Conservation (phyloP, 2,329 filamentous ascomycete genomes). For the Penicillium olsonii region DNA sequence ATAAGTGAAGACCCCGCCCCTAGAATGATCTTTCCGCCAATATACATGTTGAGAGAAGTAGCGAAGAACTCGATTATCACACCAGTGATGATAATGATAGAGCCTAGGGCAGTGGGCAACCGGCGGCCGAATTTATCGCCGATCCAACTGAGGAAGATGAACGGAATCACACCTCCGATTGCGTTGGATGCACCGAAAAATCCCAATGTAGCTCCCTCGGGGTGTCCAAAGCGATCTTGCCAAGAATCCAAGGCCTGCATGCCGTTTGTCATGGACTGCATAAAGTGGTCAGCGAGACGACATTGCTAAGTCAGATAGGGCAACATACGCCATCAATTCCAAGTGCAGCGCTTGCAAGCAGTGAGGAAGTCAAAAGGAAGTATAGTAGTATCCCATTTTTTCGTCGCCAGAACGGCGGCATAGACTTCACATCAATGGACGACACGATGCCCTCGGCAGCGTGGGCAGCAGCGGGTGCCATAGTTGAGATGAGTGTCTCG, state of each 20-base stretch:
- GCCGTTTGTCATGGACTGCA: conserved; percentile 50
- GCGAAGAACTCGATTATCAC: conserved; percentile 31
- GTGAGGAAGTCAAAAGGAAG: conserved; percentile 47
- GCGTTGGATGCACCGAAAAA: conserved; percentile 26
- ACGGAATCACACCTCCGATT: conserved; percentile 25
- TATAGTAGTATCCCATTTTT: conserved; percentile 49
- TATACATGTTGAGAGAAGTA: conserved; percentile 28
- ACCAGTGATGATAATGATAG: conserved; percentile 33
- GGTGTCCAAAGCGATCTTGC: conserved; percentile 37
- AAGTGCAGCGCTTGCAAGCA: conserved; percentile 45
- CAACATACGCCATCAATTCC: conserved; percentile 46
- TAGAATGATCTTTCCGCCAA: conserved; percentile 27
- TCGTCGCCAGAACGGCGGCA: conserved; percentile 23
- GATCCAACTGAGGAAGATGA: conserved; percentile 25
- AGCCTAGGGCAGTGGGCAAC: conserved; percentile 31
- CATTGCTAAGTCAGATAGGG: background rate
- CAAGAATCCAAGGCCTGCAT: conserved; percentile 48
- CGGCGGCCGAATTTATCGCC: conserved; percentile 26
- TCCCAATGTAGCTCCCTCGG: conserved; percentile 23
- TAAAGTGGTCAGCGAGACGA: conserved; percentile 20
- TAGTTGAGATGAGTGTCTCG: background rate
- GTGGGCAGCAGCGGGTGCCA: conserved; percentile 28
- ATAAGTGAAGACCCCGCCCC: conserved; percentile 28
- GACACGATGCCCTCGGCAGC: conserved; percentile 23
- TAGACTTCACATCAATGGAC: conserved; percentile 22